Evolutionary conservation across 1,139 yeast genomes (phyloP), one percentile per base, ranked within the genome.

Genomic region (Candida anutae): DNA sequence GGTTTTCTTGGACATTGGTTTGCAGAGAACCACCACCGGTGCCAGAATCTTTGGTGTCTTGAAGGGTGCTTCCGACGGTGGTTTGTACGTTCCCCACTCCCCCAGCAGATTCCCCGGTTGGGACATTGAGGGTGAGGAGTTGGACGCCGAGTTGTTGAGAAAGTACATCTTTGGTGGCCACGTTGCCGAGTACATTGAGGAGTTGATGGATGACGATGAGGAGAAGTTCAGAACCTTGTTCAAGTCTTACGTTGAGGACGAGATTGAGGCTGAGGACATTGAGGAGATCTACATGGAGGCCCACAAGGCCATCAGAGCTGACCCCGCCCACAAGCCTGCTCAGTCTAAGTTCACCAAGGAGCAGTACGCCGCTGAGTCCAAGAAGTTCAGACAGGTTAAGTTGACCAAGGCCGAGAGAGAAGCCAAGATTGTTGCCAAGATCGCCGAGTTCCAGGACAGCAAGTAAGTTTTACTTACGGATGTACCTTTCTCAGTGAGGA

Each of bases 11-110:
- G 99, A 90, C 66, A 88, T 90, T 61, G 99, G 99, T 85, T 77
- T 93, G 68, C 94, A 88, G 73, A 90, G 99, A 81, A 87, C 99
- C 73, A 90, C 99, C 74, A 88, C 97, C 58, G 99, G 99, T 85
- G 96, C 97, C 63, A 85, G 95, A 73, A 77, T 90, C 65, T 90
- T 90, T 58, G 99, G 97, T 83, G 96, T 88, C 62, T 77, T 93
- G 64, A 90, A 90, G 82, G 99, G 99, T 83, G 98, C 98, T 62
- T 88, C 97, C 44, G 99, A 90, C 67, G 99, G 98, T 83, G 99
- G 99, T 58, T 77, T 90, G 59, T 85, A 83, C 88, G 77, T 90
- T 62, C 99, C 99, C 51, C 99, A 90, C 88, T 85, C 95, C 53
- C 83, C 95, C 62, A 88, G 88, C 80, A 88, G 98, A 82, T 90